Evolutionary conservation across 495 filamentous ascomycete species (phyloP), one percentile per base, ranked within the genome.

Genomic region (Penicillium angulare): DNA sequence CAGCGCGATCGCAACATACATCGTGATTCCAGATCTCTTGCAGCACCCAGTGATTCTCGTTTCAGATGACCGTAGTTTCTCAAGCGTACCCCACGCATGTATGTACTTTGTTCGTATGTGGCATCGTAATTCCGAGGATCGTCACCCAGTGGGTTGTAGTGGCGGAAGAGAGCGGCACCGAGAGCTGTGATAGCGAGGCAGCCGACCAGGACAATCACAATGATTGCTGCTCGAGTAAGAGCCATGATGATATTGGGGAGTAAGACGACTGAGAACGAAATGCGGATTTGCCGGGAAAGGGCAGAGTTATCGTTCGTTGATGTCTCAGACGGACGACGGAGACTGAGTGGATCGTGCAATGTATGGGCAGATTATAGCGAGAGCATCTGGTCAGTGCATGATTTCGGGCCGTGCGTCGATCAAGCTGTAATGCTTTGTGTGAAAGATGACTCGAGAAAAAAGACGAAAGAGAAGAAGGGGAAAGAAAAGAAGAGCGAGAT

Each of bases 171-270:
- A 1, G 70, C 65, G 29, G 68, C 70, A 16, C 63, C 60, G 22
- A 77, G 46, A 3, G 64, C 63, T 13, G 68, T 68, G 13, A 58
- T 34, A 33, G 60, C 68, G 24, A 74, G 58, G 26, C 69, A 75
- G 50, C 49, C 64, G 40, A 69, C 67, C 15, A 75, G 65, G 36
- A 75, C 69, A 47, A 75, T 72, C 41, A 73, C 72, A 43, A 75
- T 75, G 55, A 75, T 59, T 32, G 68, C 69, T 9, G 62, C 34
- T 26, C 47, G 56, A 42, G 60, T 57, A 49, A 75, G 61, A 17
- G 27, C 61, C 67, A 70, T 72, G 17, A 29, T 55, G 55, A n/a
- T 12, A 50, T 10, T 35, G 21, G 7, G 2, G 6, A 13, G 15
- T 3, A 13, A 1, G 15, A 4, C 17, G 41, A 20, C 15, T 38